Percentiles rank a stretch among this genome's conserved stretches.
Evolutionary conservation across 1,139 yeast genomes (phyloP).

Genomic region (Candida tetrigidarum): DNA sequence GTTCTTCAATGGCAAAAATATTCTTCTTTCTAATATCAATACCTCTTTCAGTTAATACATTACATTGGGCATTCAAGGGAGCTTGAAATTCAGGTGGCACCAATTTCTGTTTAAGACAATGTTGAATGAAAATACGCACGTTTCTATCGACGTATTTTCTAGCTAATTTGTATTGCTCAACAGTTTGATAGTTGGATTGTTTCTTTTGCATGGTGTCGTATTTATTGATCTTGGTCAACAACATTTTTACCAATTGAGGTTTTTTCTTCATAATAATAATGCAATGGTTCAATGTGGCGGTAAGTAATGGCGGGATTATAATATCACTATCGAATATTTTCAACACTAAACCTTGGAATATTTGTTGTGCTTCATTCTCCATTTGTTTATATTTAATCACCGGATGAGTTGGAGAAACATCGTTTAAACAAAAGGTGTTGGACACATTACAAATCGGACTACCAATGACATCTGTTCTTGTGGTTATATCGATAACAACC

Average conservation of each 20-base stretch:
- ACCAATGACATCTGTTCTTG: conserved; percentile 45
- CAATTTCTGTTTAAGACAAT: conserved; percentile 38
- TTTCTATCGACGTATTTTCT: conserved; percentile 47
- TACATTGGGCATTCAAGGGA: conserved; percentile 32
- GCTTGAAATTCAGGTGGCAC: conserved; percentile 41
- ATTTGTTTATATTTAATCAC: conserved; percentile 57
- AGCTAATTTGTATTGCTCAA: conserved; percentile 46
- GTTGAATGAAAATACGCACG: conserved; percentile 40
- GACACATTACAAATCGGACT: conserved; percentile 12
- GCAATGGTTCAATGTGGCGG: conserved; percentile 58
- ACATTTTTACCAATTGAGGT: conserved; percentile 53
- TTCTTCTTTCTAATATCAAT: conserved; percentile 47
- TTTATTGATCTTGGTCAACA: conserved; percentile 41
- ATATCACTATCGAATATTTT: conserved; percentile 58
- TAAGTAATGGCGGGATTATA: conserved; percentile 56
- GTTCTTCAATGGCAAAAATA: conserved; percentile 35
- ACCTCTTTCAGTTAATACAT: conserved; percentile 39
- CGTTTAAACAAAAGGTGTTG: conserved; percentile 56
- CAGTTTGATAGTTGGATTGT: conserved; percentile 50
- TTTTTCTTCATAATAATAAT: conserved; percentile 59
- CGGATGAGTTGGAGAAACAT: conserved; percentile 69
- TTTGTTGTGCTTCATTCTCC: conserved; percentile 73
- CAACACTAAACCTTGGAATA: conserved; percentile 74
- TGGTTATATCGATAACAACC: conserved; percentile 71
- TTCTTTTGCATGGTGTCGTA: conserved; percentile 42